Conservation (phyloP, 129 eudicot species). For the Helichrysum umbraculigerum region DNA sequence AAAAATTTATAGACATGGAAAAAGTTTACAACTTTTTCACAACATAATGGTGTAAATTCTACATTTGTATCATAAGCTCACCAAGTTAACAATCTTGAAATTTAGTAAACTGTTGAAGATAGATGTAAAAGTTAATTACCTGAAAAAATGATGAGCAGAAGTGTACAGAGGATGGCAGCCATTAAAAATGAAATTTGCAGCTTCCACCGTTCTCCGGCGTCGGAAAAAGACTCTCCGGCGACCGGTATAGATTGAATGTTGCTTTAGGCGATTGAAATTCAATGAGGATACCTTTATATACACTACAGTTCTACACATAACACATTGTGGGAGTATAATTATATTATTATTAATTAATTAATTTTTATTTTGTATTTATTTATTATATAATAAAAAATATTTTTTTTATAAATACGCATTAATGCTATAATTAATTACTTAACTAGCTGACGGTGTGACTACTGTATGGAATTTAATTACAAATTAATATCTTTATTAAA, state of each 20-base stretch:
- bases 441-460: slow-evolving; percentile 5
- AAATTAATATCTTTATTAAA: background rate
- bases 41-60: background rate
- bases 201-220: slow-evolving; percentile 21
- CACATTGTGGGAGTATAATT: background rate
- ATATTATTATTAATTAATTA: background rate
- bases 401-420: background rate
- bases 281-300: slow-evolving; percentile 37
- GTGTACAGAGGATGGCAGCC: slow-evolving; percentile 25
- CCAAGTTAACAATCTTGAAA: slow-evolving; percentile 11
- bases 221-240: slow-evolving; percentile 26
- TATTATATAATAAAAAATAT: background rate
- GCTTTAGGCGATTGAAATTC: slow-evolving; percentile 25
- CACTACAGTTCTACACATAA: background rate
- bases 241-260: slow-evolving; percentile 20
- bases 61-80: background rate
- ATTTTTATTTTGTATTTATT: background rate
- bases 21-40: slow-evolving; percentile 4
- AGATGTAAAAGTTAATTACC: slow-evolving; percentile 11
- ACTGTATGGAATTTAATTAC: slow-evolving; percentile 11
- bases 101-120: background rate
- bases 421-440: background rate
- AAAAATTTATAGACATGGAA: background rate
- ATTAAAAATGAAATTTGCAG: slow-evolving; percentile 25
- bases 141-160: slow-evolving; percentile 34